Conservation (phyloP, 2,329 filamentous ascomycete genomes). For the Curvularia hawaiiensis region DNA sequence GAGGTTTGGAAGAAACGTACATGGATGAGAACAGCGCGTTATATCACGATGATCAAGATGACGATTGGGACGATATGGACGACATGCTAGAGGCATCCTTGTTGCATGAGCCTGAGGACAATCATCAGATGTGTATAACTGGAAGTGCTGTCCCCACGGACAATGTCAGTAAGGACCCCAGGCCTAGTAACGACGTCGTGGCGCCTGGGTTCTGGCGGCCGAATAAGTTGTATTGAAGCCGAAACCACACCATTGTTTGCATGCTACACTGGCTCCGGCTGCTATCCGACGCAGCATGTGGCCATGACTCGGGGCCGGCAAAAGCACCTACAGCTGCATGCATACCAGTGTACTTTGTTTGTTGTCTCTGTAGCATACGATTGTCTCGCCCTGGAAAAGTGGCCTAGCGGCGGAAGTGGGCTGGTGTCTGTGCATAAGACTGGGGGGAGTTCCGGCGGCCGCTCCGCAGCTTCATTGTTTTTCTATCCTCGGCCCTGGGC, state of each 20-base stretch:
- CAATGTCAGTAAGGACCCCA: slow-evolving; percentile 4
- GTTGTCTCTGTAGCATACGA: not conserved
- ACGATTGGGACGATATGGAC: slow-evolving; percentile 7
- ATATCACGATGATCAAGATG: not conserved
- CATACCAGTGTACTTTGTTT: not conserved
- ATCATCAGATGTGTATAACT: not conserved
- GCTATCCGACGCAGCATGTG: not conserved
- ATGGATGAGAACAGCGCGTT: slow-evolving; percentile 3
- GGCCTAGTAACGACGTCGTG: slow-evolving; percentile 21
- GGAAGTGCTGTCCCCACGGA: not conserved
- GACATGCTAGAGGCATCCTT: not conserved
- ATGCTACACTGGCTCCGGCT: slow-evolving; percentile 1
- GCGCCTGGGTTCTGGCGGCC: slow-evolving; percentile 52
- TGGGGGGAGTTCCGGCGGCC: slow-evolving; percentile 6
- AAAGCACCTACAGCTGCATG: not conserved
- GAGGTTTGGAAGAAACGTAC: slow-evolving; percentile 1
- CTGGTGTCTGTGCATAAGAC: slow-evolving; percentile 19
- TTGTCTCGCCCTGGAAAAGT: not conserved
- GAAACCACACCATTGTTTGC: not conserved
- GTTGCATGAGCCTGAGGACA: not conserved
- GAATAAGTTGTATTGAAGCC: slow-evolving; percentile 51
- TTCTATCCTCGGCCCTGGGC: slow-evolving; percentile 34
- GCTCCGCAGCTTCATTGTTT: slow-evolving; percentile 11
- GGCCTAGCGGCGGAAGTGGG: not conserved
- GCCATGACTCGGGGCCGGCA: not conserved